phyloP scores from a whole-genome alignment of 2,329 filamentous ascomycete genomes.

The Nemania serpens region DNA sequence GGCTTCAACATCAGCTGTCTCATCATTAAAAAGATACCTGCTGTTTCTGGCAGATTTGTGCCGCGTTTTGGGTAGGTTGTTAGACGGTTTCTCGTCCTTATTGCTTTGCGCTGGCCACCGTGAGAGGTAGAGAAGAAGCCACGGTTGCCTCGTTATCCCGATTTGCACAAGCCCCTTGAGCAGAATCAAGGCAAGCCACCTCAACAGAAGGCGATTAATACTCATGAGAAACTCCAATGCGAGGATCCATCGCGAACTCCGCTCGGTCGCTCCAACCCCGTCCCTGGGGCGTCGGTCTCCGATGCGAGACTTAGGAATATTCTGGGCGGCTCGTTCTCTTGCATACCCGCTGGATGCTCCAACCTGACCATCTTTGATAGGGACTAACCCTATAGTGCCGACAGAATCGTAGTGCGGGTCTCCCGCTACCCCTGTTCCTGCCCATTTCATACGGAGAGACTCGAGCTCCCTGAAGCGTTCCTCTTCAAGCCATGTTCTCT shows the following conservation, averaged over 20 bases:
- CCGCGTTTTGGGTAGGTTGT: slow-evolving; percentile 22
- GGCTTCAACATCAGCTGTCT: slow-evolving; percentile 77
- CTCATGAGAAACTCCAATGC: slow-evolving; percentile 76
- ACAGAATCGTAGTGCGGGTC: slow-evolving; percentile 57
- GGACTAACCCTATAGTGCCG: slow-evolving; percentile 60
- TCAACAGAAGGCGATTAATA: slow-evolving; percentile 68
- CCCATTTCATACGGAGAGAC: slow-evolving; percentile 56
- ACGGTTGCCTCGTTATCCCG: slow-evolving; percentile 65
- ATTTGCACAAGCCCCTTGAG: slow-evolving; percentile 60
- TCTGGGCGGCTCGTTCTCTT: slow-evolving; percentile 70
- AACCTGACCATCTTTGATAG: slow-evolving; percentile 53
- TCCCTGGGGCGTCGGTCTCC: slow-evolving; percentile 55
- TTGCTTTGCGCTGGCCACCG: slow-evolving; percentile 44
- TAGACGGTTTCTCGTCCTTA: slow-evolving; percentile 34
- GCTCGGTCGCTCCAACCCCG: slow-evolving; percentile 79
- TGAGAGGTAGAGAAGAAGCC: slow-evolving; percentile 64
- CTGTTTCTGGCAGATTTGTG: slow-evolving; percentile 56
- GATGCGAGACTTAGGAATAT: slow-evolving; percentile 52
- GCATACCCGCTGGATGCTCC: slow-evolving; percentile 64
- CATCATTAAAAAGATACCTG: slow-evolving; percentile 61
- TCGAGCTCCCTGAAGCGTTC: slow-evolving; percentile 81
- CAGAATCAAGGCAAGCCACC: slow-evolving; percentile 60
- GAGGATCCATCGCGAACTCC: slow-evolving; percentile 78
- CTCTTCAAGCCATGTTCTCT: slow-evolving; percentile 90
- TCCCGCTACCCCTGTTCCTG: slow-evolving; percentile 51